A percentile compares a stretch with the other conserved stretches of the same genome.
Evolutionary conservation across 2,329 filamentous ascomycete species (phyloP).

Genomic region (Trichoderma aggressivum): DNA sequence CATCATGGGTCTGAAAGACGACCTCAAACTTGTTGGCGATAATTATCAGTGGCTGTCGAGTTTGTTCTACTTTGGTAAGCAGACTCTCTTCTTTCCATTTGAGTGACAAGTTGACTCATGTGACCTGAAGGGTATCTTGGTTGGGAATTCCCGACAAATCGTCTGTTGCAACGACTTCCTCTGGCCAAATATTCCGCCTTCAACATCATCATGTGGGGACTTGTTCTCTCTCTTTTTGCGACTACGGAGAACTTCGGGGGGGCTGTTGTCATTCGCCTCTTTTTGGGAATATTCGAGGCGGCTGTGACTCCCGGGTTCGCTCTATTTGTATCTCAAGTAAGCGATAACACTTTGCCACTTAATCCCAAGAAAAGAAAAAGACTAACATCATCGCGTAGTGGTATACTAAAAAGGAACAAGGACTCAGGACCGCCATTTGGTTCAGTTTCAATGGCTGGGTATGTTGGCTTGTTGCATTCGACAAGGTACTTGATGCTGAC

Average conservation of each 20-base stretch:
- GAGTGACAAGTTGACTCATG: background rate
- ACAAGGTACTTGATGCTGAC: background rate
- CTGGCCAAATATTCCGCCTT: constrained; percentile 20
- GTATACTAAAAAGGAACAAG: constrained; percentile 19
- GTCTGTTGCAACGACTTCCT: constrained; percentile 15
- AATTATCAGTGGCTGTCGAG: constrained; percentile 19
- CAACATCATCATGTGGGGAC: constrained; percentile 21
- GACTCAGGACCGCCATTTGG: constrained; percentile 14
- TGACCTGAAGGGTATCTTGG: constrained; percentile 12
- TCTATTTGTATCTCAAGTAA: constrained; percentile 14
- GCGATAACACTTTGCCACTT: background rate
- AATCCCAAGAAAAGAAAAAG: background rate
- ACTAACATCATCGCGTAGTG: background rate
- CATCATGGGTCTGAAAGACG: constrained; percentile 17
- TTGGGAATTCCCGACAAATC: constrained; percentile 18
- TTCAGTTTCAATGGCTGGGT: constrained; percentile 20
- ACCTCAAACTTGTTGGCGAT: constrained; percentile 16
- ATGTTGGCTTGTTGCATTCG: background rate
- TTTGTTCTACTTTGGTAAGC: constrained; percentile 18
- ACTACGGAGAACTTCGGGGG: constrained; percentile 16
- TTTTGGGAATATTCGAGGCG: constrained; percentile 20
- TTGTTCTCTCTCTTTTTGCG: constrained; percentile 14
- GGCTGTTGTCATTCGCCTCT: constrained; percentile 18
- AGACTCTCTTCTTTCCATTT: too few species aligned
- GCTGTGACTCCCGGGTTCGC: constrained; percentile 16